Percentiles rank a stretch among this genome's conserved stretches.
Evolutionary conservation across 257 asterid genomes (phyloP).

Genomic region (Misopates orontium): DNA sequence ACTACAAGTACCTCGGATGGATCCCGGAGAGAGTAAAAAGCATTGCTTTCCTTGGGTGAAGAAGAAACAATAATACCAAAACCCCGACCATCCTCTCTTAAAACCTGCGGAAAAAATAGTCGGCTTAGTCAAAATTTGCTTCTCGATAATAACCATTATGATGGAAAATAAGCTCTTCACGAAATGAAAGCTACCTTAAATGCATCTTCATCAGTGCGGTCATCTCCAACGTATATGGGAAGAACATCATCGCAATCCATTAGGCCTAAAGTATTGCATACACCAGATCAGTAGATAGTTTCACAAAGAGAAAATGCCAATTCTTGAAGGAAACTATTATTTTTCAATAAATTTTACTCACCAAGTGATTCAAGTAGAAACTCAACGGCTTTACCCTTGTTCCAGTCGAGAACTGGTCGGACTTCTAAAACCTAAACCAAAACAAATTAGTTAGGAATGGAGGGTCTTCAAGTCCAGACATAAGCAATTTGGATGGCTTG

Average conservation of each 20-base stretch:
- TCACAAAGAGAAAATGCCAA: not conserved
- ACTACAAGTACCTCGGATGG: slow-evolving; percentile 70
- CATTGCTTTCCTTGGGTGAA: slow-evolving; percentile 80
- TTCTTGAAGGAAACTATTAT: not conserved
- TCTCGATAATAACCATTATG: not conserved
- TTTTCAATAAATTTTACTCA: slow-evolving; percentile 35
- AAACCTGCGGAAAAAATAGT: slow-evolving; percentile 43
- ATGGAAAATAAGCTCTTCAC: not conserved
- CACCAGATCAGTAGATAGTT: slow-evolving; percentile 3
- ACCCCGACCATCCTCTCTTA: slow-evolving; percentile 71
- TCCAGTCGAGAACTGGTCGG: slow-evolving; percentile 89
- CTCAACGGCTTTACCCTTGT: slow-evolving; percentile 96
- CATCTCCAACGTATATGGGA: slow-evolving; percentile 93
- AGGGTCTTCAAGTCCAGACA: not conserved
- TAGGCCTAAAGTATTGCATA: slow-evolving; percentile 46
- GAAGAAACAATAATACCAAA: slow-evolving; percentile 89
- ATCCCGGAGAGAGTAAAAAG: slow-evolving; percentile 83
- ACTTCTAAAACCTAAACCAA: slow-evolving; percentile 77
- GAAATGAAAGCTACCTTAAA: slow-evolving; percentile 59
- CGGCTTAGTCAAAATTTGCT: not conserved
- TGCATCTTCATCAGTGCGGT: slow-evolving; percentile 97
- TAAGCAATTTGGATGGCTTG: not conserved
- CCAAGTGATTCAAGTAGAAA: slow-evolving; percentile 93
- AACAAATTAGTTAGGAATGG: slow-evolving; percentile 10
- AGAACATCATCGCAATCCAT: slow-evolving; percentile 63